phyloP scores from a whole-genome alignment of 2,329 filamentous ascomycete species.

The Alternaria tenuissima region DNA sequence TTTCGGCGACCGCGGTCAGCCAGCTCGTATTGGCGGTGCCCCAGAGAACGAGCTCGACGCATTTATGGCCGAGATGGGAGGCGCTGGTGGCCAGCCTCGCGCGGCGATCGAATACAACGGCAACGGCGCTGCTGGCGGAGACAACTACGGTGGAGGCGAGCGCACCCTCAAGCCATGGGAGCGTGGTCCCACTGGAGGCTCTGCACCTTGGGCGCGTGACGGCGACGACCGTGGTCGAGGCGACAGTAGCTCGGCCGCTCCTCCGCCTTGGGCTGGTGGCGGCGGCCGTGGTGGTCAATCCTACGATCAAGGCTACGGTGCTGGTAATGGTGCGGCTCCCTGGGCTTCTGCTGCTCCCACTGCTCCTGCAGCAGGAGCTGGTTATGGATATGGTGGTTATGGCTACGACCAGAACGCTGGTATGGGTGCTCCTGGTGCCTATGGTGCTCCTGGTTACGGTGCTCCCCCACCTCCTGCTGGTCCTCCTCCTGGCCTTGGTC shows the following conservation, averaged over 20 bases:
- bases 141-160: conserved; percentile 58
- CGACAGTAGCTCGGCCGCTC: conserved; percentile 49
- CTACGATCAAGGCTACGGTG: conserved; percentile 40
- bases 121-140: conserved; percentile 49
- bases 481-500: conserved; percentile 64
- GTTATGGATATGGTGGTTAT: conserved; percentile 55
- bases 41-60: conserved; percentile 96
- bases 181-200: conserved; percentile 80
- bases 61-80: conserved; percentile 97
- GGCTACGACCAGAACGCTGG: conserved; percentile 41
- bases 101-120: conserved; percentile 72
- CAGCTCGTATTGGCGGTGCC: conserved; percentile 72
- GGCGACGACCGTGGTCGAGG: conserved; percentile 54
- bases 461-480: conserved; percentile 54
- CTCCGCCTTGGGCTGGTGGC: conserved; percentile 52
- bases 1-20: conserved; percentile 61
- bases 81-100: conserved; percentile 69
- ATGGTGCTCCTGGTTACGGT: conserved; percentile 54
- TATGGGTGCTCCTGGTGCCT: conserved; percentile 51
- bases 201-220: conserved; percentile 75
- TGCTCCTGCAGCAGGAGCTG: conserved; percentile 39
- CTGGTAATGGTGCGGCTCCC: conserved; percentile 43
- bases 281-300: conserved; percentile 45
- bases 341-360: conserved; percentile 53
- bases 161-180: conserved; percentile 85